These are phyloP conservation scores for Poa annua DNA, from an alignment of 176 grass and related monocot genomes.

Conservation along the genomic window DNA sequence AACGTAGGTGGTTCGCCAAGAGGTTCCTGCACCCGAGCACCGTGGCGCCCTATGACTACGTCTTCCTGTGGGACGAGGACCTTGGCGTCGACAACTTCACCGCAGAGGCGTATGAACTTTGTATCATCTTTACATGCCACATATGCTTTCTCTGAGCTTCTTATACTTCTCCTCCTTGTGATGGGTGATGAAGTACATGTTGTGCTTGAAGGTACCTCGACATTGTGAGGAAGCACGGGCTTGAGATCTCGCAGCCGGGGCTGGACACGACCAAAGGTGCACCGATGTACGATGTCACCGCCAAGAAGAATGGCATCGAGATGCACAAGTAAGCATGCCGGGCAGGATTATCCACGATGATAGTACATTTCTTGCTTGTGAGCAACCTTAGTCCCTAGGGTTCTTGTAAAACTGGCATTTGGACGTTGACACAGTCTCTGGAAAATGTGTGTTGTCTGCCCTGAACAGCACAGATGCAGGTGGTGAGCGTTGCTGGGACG, in stretches of 20 bases:
- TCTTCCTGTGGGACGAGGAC: conserved; percentile 63
- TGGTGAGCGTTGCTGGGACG: neutral
- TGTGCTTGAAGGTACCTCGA: conserved; percentile 24
- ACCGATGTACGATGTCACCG: conserved; percentile 13
- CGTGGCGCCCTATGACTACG: conserved; percentile 46
- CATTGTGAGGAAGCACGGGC: conserved; percentile 14
- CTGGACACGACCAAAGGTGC: conserved; percentile 20
- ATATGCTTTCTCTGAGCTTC: neutral
- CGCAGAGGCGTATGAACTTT: conserved; percentile 6
- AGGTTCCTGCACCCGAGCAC: conserved; percentile 54
- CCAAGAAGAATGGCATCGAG: conserved; percentile 18
- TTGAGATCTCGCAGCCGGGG: conserved; percentile 49
- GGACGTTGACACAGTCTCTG: neutral
- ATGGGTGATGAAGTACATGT: neutral
- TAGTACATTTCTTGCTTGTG: neutral
- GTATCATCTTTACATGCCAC: neutral
- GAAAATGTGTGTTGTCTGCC: neutral
- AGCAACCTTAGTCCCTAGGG: neutral
- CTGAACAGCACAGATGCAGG: conserved; percentile 21
- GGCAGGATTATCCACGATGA: neutral
- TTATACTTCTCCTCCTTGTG: neutral
- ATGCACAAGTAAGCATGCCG: conserved; percentile 27
- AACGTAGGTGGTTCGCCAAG: conserved; percentile 58
- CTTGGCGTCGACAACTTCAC: conserved; percentile 29
- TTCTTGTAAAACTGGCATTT: neutral